These are phyloP conservation scores for Nicotiana knightiana DNA, from an alignment of 257 asterid species.

Conservation along the genomic window DNA sequence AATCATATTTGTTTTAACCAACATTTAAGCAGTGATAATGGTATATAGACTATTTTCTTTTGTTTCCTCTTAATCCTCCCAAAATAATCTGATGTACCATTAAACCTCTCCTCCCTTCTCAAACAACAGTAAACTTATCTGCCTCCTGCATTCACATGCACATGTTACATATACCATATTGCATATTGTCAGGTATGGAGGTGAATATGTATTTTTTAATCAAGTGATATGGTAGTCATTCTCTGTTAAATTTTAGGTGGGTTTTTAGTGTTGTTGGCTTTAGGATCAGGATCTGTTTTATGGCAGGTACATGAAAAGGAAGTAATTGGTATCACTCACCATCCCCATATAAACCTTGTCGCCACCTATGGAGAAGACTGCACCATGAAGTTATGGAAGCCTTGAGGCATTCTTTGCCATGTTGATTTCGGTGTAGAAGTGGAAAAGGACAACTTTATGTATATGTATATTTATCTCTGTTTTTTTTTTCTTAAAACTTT, in stretches of 20 bases:
- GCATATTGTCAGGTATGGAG: not conserved
- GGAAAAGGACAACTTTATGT: not conserved
- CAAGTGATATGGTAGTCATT: not conserved
- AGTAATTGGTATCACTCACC: constrained; percentile 87
- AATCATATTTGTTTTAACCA: not conserved
- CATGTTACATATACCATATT: not conserved
- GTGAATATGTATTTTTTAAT: not conserved
- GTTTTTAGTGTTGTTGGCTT: not conserved
- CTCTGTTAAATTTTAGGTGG: not conserved
- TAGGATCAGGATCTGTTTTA: not conserved
- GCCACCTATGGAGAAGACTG: constrained; percentile 85
- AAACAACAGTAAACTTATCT: not conserved
- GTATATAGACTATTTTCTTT: not conserved
- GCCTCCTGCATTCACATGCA: not conserved
- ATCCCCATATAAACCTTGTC: constrained; percentile 82
- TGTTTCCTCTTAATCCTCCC: not conserved
- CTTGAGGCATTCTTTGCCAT: constrained; percentile 20
- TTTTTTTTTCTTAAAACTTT: not conserved
- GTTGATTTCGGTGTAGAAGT: not conserved
- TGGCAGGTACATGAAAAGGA: constrained; percentile 93
- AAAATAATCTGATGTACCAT: not conserved
- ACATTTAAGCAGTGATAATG: not conserved
- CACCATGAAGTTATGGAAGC: constrained; percentile 93
- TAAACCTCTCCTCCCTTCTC: not conserved
- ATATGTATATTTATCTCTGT: not conserved